Percentiles rank a stretch among this genome's conserved stretches.
These are phyloP conservation scores for Pulicaria dysenterica DNA, from an alignment of 129 eudicot species.

Conservation along the genomic window DNA sequence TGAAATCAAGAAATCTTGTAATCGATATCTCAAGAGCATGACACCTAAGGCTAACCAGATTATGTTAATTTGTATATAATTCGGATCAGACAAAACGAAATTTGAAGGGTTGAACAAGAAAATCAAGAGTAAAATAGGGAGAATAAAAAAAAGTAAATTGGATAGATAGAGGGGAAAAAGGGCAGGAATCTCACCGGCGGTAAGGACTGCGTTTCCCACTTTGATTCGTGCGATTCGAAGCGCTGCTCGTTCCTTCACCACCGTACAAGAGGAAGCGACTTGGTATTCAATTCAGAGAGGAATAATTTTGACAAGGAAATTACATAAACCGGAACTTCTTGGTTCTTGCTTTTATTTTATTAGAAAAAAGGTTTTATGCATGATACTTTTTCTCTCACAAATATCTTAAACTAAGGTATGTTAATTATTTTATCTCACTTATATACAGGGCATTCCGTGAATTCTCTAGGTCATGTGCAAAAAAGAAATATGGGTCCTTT, in stretches of 20 bases:
- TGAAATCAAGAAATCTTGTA: not conserved
- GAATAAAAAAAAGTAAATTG: not conserved
- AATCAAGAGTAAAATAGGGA: not conserved
- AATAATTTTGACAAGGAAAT: not conserved
- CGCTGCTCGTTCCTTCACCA: constrained; percentile 9
- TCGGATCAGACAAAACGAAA: constrained; percentile 11
- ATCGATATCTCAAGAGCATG: constrained; percentile 3
- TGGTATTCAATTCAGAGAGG: not conserved
- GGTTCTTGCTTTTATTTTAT: not conserved
- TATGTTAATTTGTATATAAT: not conserved
- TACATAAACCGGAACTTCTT: not conserved
- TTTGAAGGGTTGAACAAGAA: not conserved
- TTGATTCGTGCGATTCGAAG: constrained; percentile 31
- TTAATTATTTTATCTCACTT: too few relatives aligned
- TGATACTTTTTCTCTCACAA: too few relatives aligned
- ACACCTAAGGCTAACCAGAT: constrained; percentile 13
- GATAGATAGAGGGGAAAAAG: not conserved
- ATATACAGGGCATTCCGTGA: too few relatives aligned
- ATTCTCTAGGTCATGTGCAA: too few relatives aligned
- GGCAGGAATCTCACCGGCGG: constrained; percentile 19
- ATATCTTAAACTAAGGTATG: too few relatives aligned
- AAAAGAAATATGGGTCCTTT: too few relatives aligned
- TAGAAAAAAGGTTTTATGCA: too few relatives aligned
- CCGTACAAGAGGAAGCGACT: constrained; percentile 18
- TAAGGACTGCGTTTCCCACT: constrained; percentile 4